Evolutionary conservation across 331 rosid genomes (phyloP).

Genomic region (Telfairia occidentalis): DNA sequence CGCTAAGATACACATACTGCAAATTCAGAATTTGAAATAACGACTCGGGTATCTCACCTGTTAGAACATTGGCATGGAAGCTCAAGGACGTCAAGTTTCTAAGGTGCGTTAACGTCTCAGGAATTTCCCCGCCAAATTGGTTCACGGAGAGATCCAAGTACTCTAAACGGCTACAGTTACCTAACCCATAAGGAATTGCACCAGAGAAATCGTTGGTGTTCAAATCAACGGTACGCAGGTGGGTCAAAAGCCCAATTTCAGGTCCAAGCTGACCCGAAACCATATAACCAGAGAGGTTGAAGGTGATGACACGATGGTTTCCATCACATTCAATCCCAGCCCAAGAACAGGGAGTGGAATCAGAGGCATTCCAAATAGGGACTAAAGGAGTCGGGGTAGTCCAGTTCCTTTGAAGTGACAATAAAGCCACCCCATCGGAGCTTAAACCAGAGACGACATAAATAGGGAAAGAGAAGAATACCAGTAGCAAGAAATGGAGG

Average conservation of each 20-base stretch:
- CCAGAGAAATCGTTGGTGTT: constrained; percentile 27
- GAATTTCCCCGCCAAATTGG: constrained; percentile 35
- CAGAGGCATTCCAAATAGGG: constrained; percentile 51
- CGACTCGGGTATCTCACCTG: constrained; percentile 36
- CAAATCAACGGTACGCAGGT: constrained; percentile 34
- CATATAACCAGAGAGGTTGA: constrained; percentile 36
- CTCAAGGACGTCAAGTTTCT: constrained; percentile 20
- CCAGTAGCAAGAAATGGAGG: constrained; percentile 2
- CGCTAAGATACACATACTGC: constrained; percentile 21
- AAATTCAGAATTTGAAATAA: constrained; percentile 37
- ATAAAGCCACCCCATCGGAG: constrained; percentile 50
- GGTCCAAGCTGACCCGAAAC: constrained; percentile 48
- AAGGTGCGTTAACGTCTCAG: constrained; percentile 26
- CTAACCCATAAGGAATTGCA: constrained; percentile 31
- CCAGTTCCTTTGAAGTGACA: constrained; percentile 47
- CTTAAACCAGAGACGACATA: constrained; percentile 26
- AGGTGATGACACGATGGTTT: constrained; percentile 28
- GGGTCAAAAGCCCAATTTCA: constrained; percentile 33
- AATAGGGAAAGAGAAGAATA: constrained; percentile 19
- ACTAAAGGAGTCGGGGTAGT: constrained; percentile 26
- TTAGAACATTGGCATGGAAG: constrained; percentile 27
- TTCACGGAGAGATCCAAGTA: constrained; percentile 34
- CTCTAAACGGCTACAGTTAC: constrained; percentile 32
- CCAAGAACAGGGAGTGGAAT: constrained; percentile 78
- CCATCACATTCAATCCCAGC: constrained; percentile 44